Conservation (phyloP, 1,284 basidiomycete genomes). For the Lentinula novae-zelandiae region DNA sequence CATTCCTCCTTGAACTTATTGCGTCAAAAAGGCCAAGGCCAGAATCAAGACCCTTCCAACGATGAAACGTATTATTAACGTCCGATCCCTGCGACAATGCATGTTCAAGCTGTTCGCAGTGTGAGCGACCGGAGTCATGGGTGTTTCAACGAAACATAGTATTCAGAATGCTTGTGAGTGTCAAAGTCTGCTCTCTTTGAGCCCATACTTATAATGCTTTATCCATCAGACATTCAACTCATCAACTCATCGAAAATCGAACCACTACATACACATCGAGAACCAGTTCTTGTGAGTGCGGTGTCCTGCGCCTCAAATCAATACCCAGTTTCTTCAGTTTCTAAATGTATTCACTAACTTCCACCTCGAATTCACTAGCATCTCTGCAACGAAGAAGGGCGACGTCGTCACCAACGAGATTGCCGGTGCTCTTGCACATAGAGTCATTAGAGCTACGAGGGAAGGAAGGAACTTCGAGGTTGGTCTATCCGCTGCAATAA, state of each 20-base stretch:
- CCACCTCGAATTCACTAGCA: slow-evolving; percentile 38
- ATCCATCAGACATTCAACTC: slow-evolving; percentile 62
- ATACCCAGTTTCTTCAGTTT: neutral
- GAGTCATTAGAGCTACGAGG: slow-evolving; percentile 77
- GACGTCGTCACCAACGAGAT: slow-evolving; percentile 80
- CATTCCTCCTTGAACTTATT: neutral
- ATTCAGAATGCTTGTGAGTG: slow-evolving; percentile 84
- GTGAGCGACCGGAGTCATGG: slow-evolving; percentile 92
- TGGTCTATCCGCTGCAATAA: neutral
- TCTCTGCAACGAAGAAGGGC: slow-evolving; percentile 66
- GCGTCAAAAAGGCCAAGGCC: neutral
- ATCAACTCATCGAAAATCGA: slow-evolving; percentile 65
- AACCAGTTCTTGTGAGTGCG: slow-evolving; percentile 88
- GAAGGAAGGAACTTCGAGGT: slow-evolving; percentile 80
- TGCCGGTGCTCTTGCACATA: slow-evolving; percentile 75
- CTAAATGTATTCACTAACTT: neutral
- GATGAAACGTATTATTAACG: slow-evolving; percentile 29
- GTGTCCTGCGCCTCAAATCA: neutral
- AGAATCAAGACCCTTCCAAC: slow-evolving; percentile 10
- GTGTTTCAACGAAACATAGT: slow-evolving; percentile 75
- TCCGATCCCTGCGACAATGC: slow-evolving; percentile 47
- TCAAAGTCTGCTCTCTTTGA: neutral
- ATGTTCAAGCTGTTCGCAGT: slow-evolving; percentile 78
- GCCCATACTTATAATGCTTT: slow-evolving; percentile 6
- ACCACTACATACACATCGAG: slow-evolving; percentile 90